These are phyloP conservation scores for Serendipita indica DNA, from an alignment of 768 basidiomycete genomes.

Conservation along the genomic window DNA sequence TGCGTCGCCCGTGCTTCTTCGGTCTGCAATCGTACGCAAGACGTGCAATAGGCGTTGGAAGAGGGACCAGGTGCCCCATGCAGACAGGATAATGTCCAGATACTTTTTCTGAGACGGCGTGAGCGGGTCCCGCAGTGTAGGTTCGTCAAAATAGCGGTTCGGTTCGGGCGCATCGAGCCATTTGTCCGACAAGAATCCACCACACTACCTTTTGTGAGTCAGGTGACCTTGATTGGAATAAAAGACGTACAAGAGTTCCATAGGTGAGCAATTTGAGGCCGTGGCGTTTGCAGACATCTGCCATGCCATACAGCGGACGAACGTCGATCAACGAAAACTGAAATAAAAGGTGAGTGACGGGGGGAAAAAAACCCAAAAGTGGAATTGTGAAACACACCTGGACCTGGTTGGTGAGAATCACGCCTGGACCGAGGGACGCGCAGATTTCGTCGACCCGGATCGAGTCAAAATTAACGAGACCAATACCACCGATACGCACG, in stretches of 20 bases:
- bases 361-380: not conserved
- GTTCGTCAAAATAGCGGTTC: conserved; percentile 42
- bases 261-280: conserved; percentile 64
- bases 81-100: conserved; percentile 65
- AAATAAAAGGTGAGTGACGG: not conserved
- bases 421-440: conserved; percentile 50
- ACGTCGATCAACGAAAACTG: conserved; percentile 76
- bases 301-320: conserved; percentile 62
- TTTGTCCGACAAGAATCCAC: conserved; percentile 64
- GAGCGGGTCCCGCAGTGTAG: conserved; percentile 24
- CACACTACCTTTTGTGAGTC: conserved; percentile 40
- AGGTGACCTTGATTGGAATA: not conserved
- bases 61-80: conserved; percentile 64
- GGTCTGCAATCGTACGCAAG: conserved; percentile 50
- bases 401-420: conserved; percentile 69
- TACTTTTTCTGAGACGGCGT: conserved; percentile 85
- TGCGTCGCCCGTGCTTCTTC: too few relatives aligned
- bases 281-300: conserved; percentile 58
- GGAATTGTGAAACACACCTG: conserved; percentile 34
- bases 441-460: conserved; percentile 67
- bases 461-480: conserved; percentile 71
- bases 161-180: conserved; percentile 59
- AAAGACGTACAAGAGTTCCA: conserved; percentile 51
- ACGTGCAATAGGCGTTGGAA: conserved; percentile 52
- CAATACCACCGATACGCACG: conserved; percentile 48